Evolutionary conservation across 1,284 basidiomycete species (phyloP), one percentile per base, ranked within the genome.

Genomic region (Neonothopanus nambi): DNA sequence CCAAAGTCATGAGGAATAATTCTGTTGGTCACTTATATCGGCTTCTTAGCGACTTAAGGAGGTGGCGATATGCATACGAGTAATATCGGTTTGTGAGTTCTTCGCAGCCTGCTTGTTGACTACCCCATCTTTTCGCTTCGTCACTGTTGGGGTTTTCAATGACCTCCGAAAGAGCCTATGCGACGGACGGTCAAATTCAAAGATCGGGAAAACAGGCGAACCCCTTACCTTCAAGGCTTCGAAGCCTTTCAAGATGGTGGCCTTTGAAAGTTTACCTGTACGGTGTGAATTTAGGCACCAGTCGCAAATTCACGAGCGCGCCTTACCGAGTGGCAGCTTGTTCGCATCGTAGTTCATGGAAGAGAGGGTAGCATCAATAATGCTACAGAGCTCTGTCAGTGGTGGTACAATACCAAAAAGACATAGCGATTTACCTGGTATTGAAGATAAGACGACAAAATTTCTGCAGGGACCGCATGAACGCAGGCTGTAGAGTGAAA

Each of bases 271-370:
- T 69, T 81, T 84, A 42, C 81, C 80, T 82, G 39, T 54, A 36
- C 30, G 17, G 35, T n/a, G 26, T 62, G 21, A 56, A 26, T 26
- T 17, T 18, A 28, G 30, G 9, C 18, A 13, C 45, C 11, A 39
- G 30, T 17, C 18, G 36, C 3, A 39, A 11, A 17, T n/a, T 17
- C 17, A 40, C 37, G 18, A 36, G 51, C 30, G 40, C 23, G 57
- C 57, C 51, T 56, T 68, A 73, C 81, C 84, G 9, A 87, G 76
- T 13, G 85, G 85, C 20, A 87, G 72, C 62, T 87, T 87, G 59
- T 81, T 81, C 3, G 82, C 83, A 61, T 87, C 84, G 60, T 87
- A 87, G 61, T 86, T 85, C 81, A 87, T 82, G 3, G 80, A 78
- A n/a, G 79, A 79, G 60, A 87, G 65, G 20, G 77, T 74, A 0